A percentile compares a stretch with the other conserved stretches of the same genome.
Evolutionary conservation across 257 asterid species (phyloP).

Genomic region (Apocynum venetum): DNA sequence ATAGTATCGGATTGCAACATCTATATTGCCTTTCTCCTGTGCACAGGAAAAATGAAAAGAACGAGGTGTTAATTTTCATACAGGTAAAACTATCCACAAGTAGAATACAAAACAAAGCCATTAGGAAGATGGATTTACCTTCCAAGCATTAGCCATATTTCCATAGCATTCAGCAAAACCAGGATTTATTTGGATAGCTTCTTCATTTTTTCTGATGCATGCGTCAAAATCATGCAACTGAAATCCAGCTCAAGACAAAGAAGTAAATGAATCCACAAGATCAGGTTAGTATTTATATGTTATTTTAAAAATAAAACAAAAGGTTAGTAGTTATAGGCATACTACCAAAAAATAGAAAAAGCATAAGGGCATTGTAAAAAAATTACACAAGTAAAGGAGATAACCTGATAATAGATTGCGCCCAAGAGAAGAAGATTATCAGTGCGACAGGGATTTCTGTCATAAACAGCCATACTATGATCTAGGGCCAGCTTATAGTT

Average conservation of each 20-base stretch:
- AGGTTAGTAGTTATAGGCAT: too few species aligned
- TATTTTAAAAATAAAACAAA: not conserved
- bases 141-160: slow-evolving; percentile 99
- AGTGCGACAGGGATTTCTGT: slow-evolving; percentile 78
- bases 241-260: slow-evolving; percentile 11
- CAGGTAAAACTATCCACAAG: not conserved
- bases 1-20: slow-evolving; percentile 91
- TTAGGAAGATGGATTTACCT: slow-evolving; percentile 43
- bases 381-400: not conserved
- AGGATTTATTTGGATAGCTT: slow-evolving; percentile 85
- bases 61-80: not conserved
- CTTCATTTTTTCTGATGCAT: slow-evolving; percentile 92
- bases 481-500: slow-evolving; percentile 87
- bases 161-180: slow-evolving; percentile 99
- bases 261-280: slow-evolving; percentile 10
- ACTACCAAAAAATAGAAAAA: not conserved
- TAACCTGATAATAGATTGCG: slow-evolving; percentile 89
- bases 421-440: slow-evolving; percentile 96
- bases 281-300: slow-evolving; percentile 11
- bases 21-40: slow-evolving; percentile 98
- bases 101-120: slow-evolving; percentile 10
- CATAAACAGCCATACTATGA: slow-evolving; percentile 82
- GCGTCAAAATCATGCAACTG: slow-evolving; percentile 87
- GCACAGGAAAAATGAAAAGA: slow-evolving; percentile 14
- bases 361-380: not conserved